Percentiles rank a stretch among this genome's conserved stretches.
Evolutionary conservation across 179 eudicot species (phyloP).

Genomic region (Beta macrorhiza): DNA sequence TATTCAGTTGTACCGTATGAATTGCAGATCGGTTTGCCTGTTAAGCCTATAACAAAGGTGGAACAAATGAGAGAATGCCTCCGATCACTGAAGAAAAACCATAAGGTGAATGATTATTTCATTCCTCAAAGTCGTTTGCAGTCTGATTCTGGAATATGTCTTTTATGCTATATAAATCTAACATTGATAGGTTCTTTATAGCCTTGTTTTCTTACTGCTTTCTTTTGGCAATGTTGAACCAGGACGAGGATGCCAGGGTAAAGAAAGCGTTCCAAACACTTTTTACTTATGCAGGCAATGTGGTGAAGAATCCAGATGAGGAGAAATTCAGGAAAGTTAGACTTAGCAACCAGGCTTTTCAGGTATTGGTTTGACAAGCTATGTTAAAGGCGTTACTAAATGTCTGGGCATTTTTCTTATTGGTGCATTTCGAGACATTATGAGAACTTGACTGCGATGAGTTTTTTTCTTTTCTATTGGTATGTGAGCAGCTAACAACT

Average conservation of each 20-base stretch:
- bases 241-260: constrained; percentile 92
- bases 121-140: neutral
- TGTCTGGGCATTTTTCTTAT: neutral
- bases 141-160: neutral
- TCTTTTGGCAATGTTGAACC: constrained; percentile 22
- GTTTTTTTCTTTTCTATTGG: neutral
- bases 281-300: constrained; percentile 77
- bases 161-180: neutral
- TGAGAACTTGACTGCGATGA: neutral
- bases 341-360: constrained; percentile 82
- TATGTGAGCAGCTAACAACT: neutral
- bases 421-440: neutral
- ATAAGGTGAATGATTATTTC: constrained; percentile 52
- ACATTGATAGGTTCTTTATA: constrained; percentile 4
- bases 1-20: constrained; percentile 8
- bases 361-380: constrained; percentile 41
- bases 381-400: neutral
- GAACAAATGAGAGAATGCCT: constrained; percentile 98
- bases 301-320: constrained; percentile 80
- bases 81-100: constrained; percentile 78
- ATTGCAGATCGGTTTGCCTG: constrained; percentile 71
- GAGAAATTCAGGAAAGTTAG: constrained; percentile 94
- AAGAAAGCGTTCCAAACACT: constrained; percentile 92
- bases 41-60: constrained; percentile 87
- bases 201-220: neutral